phyloP scores from a whole-genome alignment of 352 stramenopile species.

The Phytopythium vexans region DNA sequence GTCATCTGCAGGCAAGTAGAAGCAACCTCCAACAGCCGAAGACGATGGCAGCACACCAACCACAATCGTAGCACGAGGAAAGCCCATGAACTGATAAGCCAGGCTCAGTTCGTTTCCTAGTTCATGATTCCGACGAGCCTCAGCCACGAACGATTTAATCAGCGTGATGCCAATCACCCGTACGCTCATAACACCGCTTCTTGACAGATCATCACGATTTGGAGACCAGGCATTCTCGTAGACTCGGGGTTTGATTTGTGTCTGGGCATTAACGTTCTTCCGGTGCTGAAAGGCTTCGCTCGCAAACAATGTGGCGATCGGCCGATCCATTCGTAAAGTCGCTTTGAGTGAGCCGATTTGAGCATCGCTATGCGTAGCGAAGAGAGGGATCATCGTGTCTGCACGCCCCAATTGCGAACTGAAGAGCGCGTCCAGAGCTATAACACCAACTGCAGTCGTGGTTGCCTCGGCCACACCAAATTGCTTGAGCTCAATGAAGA shows the following conservation, averaged over 20 bases:
- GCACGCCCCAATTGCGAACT: constrained; percentile 7
- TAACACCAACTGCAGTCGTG: constrained; percentile 10
- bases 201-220: too few species aligned
- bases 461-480: constrained; percentile 2
- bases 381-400: not conserved
- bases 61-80: constrained; percentile 2
- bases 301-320: too few species aligned
- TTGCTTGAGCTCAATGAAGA: constrained; percentile 24
- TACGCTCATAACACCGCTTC: too few species aligned
- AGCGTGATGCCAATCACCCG: too few species aligned
- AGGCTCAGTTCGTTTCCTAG: not conserved
- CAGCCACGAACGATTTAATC: too few species aligned
- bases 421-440: constrained; percentile 16
- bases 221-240: too few species aligned
- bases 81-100: constrained; percentile 16
- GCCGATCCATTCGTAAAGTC: too few species aligned
- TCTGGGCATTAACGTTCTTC: too few species aligned
- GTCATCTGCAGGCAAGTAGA: constrained; percentile 1
- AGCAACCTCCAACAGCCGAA: constrained; percentile 7
- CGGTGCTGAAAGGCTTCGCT: too few species aligned
- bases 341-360: too few species aligned
- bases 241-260: too few species aligned
- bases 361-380: constrained; percentile 7
- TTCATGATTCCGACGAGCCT: too few species aligned
- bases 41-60: not conserved